These are phyloP conservation scores for Liriodendron chinense DNA, from an alignment of 164 flowering plant genomes.

Conservation along the genomic window DNA sequence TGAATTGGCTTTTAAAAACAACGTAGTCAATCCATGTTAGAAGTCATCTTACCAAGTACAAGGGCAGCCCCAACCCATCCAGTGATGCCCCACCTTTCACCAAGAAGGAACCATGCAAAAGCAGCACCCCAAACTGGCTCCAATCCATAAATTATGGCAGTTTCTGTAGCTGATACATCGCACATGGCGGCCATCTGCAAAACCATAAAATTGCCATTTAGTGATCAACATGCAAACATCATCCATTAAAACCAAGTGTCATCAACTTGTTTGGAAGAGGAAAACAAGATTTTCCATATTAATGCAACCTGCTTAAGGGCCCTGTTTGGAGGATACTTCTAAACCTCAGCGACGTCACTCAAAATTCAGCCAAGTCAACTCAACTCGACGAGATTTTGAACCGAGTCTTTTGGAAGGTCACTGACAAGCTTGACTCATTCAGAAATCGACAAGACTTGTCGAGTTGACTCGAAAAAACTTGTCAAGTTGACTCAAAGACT, in stretches of 20 bases:
- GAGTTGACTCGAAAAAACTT: too few species aligned
- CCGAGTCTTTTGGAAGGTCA: too few species aligned
- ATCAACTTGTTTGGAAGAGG: not conserved
- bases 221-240: not conserved
- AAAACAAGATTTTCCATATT: not conserved
- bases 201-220: not conserved
- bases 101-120: constrained; percentile 90
- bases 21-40: not conserved
- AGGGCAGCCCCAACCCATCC: constrained; percentile 93
- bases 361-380: too few species aligned
- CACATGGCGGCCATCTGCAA: constrained; percentile 79
- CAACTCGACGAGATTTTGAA: too few species aligned
- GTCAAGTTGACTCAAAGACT: too few species aligned
- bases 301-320: not conserved
- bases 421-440: too few species aligned
- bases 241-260: not conserved
- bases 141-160: constrained; percentile 79
- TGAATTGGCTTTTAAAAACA: not conserved
- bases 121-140: constrained; percentile 97
- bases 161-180: constrained; percentile 84
- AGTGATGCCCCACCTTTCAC: constrained; percentile 78
- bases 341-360: too few species aligned
- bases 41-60: constrained; percentile 49
- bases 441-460: too few species aligned
- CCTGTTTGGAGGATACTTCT: not conserved